Evolutionary conservation across 495 filamentous ascomycete genomes (phyloP).

Genomic region (Trichoderma asperelloides): DNA sequence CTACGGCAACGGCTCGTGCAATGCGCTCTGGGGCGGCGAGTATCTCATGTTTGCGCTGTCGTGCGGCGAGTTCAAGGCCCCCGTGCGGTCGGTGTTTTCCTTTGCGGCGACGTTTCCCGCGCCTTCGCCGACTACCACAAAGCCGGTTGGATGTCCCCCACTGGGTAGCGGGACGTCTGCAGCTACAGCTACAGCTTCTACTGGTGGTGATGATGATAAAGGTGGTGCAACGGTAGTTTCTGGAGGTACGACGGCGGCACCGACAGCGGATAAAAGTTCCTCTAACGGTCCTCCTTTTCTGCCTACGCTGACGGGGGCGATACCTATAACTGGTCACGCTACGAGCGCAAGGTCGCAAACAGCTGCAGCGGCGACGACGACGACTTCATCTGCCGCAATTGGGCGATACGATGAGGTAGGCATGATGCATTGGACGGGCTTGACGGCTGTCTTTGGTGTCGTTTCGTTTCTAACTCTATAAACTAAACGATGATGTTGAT

Average conservation of each 20-base stretch:
- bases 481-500: not conserved
- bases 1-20: constrained; percentile 4
- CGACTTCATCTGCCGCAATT: not conserved
- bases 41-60: constrained; percentile 7
- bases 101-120: not conserved
- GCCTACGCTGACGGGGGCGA: not conserved
- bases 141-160: not conserved
- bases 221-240: not conserved
- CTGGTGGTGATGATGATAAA: not conserved
- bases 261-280: not conserved
- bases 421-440: not conserved
- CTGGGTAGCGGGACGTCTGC: not conserved
- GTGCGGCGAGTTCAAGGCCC: constrained; percentile 1
- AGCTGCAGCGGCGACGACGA: not conserved
- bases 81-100: not conserved
- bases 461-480: not conserved
- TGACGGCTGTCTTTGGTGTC: not conserved
- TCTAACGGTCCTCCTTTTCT: not conserved
- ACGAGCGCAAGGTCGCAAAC: not conserved
- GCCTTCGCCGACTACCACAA: not conserved
- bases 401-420: not conserved
- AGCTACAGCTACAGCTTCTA: not conserved
- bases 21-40: not conserved
- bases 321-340: not conserved
- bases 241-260: not conserved